Evolutionary conservation across 805 yeast species (phyloP).

Genomic region (Jamesozyma spencerorum): DNA sequence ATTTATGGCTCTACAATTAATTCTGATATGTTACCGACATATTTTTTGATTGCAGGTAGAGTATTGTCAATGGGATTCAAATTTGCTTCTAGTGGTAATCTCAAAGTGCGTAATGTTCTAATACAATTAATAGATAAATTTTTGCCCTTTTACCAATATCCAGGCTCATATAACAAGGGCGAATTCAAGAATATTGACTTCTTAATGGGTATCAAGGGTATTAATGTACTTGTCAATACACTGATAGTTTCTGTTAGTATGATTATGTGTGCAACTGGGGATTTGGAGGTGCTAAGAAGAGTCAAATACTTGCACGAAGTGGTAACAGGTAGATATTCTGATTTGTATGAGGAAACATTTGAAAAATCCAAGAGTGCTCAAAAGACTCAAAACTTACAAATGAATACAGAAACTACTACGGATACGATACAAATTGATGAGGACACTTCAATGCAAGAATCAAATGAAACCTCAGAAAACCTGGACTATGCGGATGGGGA

Average conservation of each 20-base stretch:
- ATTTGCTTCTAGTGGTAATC: constrained; percentile 61
- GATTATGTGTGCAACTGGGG: constrained; percentile 88
- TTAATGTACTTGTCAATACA: constrained; percentile 47
- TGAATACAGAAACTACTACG: background rate
- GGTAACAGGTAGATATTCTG: constrained; percentile 31
- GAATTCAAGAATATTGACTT: constrained; percentile 38
- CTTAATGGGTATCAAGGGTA: constrained; percentile 41
- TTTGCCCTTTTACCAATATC: constrained; percentile 25
- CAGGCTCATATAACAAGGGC: constrained; percentile 26
- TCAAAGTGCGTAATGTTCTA: constrained; percentile 41
- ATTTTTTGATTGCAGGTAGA: constrained; percentile 63
- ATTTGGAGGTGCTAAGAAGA: constrained; percentile 65
- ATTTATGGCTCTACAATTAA: constrained; percentile 46
- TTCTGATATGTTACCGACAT: constrained; percentile 35
- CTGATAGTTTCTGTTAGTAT: constrained; percentile 58
- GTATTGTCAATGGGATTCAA: constrained; percentile 67
- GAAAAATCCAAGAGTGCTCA: background rate
- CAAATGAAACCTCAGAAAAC: background rate
- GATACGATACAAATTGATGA: background rate
- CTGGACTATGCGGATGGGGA: background rate
- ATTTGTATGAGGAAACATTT: constrained; percentile 11
- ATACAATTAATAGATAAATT: constrained; percentile 23
- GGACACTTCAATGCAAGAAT: background rate
- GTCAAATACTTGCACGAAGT: constrained; percentile 60
- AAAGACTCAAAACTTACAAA: too few relatives aligned